Conservation (phyloP, 352 stramenopile species). For the Globisporangium alternatum region DNA sequence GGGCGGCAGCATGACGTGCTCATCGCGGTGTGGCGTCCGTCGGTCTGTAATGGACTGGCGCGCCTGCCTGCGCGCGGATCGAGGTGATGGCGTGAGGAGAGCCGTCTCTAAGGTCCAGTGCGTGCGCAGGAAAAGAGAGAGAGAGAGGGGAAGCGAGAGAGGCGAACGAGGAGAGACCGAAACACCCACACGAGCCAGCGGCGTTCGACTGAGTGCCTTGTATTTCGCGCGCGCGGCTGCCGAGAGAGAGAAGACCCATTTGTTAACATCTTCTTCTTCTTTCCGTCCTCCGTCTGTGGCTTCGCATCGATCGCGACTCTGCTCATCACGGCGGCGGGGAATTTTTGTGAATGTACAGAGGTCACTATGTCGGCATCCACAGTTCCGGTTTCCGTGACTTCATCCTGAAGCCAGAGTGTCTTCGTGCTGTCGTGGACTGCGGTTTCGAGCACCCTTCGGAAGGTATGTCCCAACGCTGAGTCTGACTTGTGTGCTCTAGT, state of each 20-base stretch:
- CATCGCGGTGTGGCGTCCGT: neutral
- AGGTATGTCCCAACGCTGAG: conserved; percentile 54
- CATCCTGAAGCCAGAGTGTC: conserved; percentile 98
- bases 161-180: conserved; percentile 11
- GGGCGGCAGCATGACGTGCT: conserved; percentile 3
- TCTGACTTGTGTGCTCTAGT: neutral
- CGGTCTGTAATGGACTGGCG: neutral
- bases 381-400: conserved; percentile 99
- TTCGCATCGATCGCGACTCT: conserved; percentile 18
- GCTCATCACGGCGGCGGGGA: conserved; percentile 13
- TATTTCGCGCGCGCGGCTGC: conserved; percentile 21
- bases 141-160: conserved; percentile 8
- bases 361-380: conserved; percentile 99
- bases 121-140: conserved; percentile 4
- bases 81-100: conserved; percentile 9
- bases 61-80: conserved; percentile 4
- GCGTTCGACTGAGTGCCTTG: conserved; percentile 11
- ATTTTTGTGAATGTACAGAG: conserved; percentile 64
- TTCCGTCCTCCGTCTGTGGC: conserved; percentile 50
- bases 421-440: conserved; percentile 98
- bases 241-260: conserved; percentile 25
- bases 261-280: conserved; percentile 89
- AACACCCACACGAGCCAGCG: conserved; percentile 10
- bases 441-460: conserved; percentile 99
- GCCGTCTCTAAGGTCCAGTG: neutral